Conservation (phyloP, 139 green algal genomes). For the Chlamydomonas asymmetrica region DNA sequence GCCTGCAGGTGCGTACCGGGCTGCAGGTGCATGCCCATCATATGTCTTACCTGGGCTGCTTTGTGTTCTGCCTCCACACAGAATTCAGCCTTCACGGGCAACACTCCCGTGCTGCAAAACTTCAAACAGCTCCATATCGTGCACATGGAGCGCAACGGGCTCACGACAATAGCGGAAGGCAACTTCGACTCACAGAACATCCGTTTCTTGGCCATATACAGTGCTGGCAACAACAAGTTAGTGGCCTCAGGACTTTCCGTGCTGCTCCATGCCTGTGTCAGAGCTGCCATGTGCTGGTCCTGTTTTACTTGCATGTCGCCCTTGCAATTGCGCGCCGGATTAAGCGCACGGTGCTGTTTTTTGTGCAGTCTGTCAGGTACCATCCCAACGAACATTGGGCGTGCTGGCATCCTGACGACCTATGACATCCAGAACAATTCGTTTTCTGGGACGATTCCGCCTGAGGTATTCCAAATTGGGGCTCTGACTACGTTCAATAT, state of each 20-base stretch:
- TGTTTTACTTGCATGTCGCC: not conserved
- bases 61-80: not conserved
- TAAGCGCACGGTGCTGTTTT: not conserved
- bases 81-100: not conserved
- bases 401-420: constrained; percentile 15
- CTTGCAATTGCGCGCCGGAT: not conserved
- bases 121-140: constrained; percentile 36
- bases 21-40: not conserved
- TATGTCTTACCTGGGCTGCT: not conserved
- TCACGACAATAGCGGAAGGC: constrained; percentile 8
- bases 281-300: not conserved
- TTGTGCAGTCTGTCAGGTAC: constrained; percentile 12
- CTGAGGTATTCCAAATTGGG: constrained; percentile 17
- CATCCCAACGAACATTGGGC: not conserved
- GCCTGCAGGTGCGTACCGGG: too few species aligned
- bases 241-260: not conserved
- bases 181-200: constrained; percentile 3
- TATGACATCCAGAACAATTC: constrained; percentile 12
- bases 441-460: constrained; percentile 11
- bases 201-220: constrained; percentile 16
- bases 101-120: constrained; percentile 3
- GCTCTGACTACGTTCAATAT: not conserved
- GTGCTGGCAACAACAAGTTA: constrained; percentile 26
- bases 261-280: not conserved
- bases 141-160: constrained; percentile 42